Percentiles rank a stretch among this genome's conserved stretches.
Evolutionary conservation across 1,284 basidiomycete genomes (phyloP).

Genomic region (Pyrrhoderma noxium): DNA sequence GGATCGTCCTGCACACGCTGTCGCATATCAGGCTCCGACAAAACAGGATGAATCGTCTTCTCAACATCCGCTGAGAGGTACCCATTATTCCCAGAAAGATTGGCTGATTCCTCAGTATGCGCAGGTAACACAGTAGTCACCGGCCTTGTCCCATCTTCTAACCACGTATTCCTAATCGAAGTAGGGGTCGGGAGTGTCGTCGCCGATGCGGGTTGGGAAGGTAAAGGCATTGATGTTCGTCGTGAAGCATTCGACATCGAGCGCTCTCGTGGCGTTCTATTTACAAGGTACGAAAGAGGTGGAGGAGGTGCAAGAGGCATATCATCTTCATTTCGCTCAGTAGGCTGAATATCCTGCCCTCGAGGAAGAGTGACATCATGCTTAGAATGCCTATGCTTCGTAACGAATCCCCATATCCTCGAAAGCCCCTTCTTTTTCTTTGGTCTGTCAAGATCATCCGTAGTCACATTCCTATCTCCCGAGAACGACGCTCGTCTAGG

Average conservation of each 20-base stretch:
- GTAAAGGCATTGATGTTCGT: slow-evolving; percentile 41
- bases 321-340: slow-evolving; percentile 53
- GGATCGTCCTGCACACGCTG: slow-evolving; percentile 30
- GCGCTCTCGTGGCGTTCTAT: slow-evolving; percentile 37
- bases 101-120: slow-evolving; percentile 13
- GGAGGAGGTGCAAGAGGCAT: slow-evolving; percentile 77
- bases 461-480: slow-evolving; percentile 32
- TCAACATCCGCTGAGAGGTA: slow-evolving; percentile 11
- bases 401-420: slow-evolving; percentile 78
- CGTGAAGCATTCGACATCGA: slow-evolving; percentile 34
- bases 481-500: slow-evolving; percentile 34
- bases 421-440: slow-evolving; percentile 78
- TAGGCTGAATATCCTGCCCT: slow-evolving; percentile 32
- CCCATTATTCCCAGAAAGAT: not conserved
- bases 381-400: slow-evolving; percentile 42
- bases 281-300: slow-evolving; percentile 76
- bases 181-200: slow-evolving; percentile 15
- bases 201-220: slow-evolving; percentile 30
- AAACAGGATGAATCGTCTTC: slow-evolving; percentile 43
- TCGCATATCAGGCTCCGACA: slow-evolving; percentile 51
- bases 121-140: slow-evolving; percentile 6
- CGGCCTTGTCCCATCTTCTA: slow-evolving; percentile 6
- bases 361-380: slow-evolving; percentile 12
- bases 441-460: slow-evolving; percentile 38
- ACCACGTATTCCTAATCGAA: slow-evolving; percentile 16